phyloP scores from a whole-genome alignment of 176 grass and related monocot species.

The Eragrostis curvula region DNA sequence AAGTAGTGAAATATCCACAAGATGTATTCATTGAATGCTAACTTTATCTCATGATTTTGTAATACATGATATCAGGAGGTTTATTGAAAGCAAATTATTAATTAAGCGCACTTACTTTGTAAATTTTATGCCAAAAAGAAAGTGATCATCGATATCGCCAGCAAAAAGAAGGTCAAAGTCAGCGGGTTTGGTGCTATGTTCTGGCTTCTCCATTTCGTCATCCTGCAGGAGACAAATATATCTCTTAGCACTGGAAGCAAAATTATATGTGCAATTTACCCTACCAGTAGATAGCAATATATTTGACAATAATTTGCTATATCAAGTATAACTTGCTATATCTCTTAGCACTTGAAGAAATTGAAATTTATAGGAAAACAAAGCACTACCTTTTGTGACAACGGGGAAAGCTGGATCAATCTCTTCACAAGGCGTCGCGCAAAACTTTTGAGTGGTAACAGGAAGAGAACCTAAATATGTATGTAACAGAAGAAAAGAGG shows the following conservation, averaged over 20 bases:
- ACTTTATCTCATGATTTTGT: background rate
- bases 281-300: background rate
- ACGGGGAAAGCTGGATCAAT: slow-evolving; percentile 84
- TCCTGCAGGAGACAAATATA: slow-evolving; percentile 46
- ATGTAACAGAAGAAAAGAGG: slow-evolving; percentile 37
- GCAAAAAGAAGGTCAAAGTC: slow-evolving; percentile 79
- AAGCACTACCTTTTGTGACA: slow-evolving; percentile 68
- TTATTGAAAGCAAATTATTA: slow-evolving; percentile 32
- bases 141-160: slow-evolving; percentile 86
- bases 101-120: slow-evolving; percentile 67
- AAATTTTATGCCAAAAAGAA: slow-evolving; percentile 94
- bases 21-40: slow-evolving; percentile 17
- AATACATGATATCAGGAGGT: background rate
- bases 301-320: background rate
- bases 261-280: background rate
- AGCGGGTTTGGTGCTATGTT: slow-evolving; percentile 68
- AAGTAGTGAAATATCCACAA: background rate
- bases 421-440: slow-evolving; percentile 80
- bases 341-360: too few relatives aligned
- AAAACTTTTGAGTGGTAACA: slow-evolving; percentile 91
- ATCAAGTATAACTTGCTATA: too few relatives aligned
- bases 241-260: slow-evolving; percentile 39
- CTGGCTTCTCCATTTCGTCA: slow-evolving; percentile 61
- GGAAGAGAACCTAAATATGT: slow-evolving; percentile 73
- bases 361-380: slow-evolving; percentile 7